Percentiles rank a stretch among this genome's conserved stretches.
Conservation (phyloP, 768 basidiomycete species). For the Lentinula boryana region DNA sequence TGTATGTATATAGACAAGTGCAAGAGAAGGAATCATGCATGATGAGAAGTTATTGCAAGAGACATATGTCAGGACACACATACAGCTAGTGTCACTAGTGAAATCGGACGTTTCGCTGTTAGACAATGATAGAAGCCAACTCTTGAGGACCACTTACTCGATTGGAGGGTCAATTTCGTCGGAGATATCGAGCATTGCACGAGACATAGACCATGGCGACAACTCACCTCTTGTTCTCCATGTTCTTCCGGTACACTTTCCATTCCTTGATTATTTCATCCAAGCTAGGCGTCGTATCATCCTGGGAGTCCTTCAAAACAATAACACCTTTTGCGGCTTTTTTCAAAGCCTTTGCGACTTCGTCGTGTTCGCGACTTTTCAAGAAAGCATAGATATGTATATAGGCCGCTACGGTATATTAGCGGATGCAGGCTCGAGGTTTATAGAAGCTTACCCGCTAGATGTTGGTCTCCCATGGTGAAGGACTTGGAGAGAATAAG, state of each 20-base stretch:
- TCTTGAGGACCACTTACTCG: background rate
- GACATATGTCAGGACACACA: background rate
- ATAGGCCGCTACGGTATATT: slow-evolving; percentile 53
- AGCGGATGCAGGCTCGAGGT: background rate
- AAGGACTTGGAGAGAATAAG: slow-evolving; percentile 16
- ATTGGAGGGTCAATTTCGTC: slow-evolving; percentile 18
- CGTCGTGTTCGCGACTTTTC: slow-evolving; percentile 53
- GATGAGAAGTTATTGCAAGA: background rate
- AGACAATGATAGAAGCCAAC: no score
- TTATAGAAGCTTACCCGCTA: slow-evolving; percentile 39
- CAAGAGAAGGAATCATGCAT: background rate
- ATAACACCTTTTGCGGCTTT: slow-evolving; percentile 64
- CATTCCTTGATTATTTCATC: slow-evolving; percentile 64
- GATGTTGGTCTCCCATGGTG: slow-evolving; percentile 29
- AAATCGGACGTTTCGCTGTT: background rate
- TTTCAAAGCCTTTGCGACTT: slow-evolving; percentile 69
- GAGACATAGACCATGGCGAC: slow-evolving; percentile 19
- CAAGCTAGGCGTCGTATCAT: slow-evolving; percentile 42
- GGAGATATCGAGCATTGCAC: slow-evolving; percentile 10
- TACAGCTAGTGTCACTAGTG: slow-evolving; percentile 13
- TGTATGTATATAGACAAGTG: background rate
- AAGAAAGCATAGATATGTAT: slow-evolving; percentile 73
- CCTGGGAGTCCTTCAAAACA: slow-evolving; percentile 46
- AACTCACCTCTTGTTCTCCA: slow-evolving; percentile 14
- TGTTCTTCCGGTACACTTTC: slow-evolving; percentile 27